A percentile compares a stretch with the other conserved stretches of the same genome.
These are phyloP conservation scores for Russula sp. DNA, from an alignment of 768 basidiomycete species.

Conservation along the genomic window DNA sequence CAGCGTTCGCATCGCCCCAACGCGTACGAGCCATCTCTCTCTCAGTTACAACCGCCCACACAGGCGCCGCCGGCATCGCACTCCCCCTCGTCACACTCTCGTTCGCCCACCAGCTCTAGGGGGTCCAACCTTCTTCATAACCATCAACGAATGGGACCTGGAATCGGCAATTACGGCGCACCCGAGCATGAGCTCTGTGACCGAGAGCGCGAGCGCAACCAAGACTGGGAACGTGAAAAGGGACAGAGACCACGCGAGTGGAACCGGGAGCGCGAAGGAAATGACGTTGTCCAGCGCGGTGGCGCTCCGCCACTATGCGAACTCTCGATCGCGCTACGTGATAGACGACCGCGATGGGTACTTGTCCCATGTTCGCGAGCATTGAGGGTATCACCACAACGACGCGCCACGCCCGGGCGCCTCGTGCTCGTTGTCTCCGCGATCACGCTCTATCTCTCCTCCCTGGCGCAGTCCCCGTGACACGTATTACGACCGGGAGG, in stretches of 20 bases:
- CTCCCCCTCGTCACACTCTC: conserved; percentile 42
- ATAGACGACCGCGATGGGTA: conserved; percentile 29
- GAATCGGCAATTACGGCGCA: conserved; percentile 46
- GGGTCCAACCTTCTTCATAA: conserved; percentile 47
- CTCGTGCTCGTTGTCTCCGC: conserved; percentile 26
- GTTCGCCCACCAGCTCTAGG: conserved; percentile 38
- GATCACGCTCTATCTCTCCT: conserved; percentile 27
- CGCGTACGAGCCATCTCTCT: conserved; percentile 8
- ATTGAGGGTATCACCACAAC: conserved; percentile 26
- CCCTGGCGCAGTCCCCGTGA: conserved; percentile 24
- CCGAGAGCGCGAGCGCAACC: conserved; percentile 40
- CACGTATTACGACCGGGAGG: conserved; percentile 20
- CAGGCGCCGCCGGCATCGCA: conserved; percentile 23
- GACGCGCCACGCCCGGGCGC: conserved; percentile 22
- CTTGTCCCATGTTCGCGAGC: conserved; percentile 21
- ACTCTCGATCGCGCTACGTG: conserved; percentile 32
- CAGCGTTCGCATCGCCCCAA: conserved; percentile 21
- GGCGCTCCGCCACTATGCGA: conserved; percentile 18
- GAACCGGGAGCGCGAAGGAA: conserved; percentile 27
- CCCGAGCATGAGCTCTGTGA: conserved; percentile 49
- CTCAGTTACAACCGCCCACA: conserved; percentile 16
- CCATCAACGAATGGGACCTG: conserved; percentile 68
- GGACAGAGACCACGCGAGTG: conserved; percentile 41
- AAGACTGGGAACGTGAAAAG: conserved; percentile 33
- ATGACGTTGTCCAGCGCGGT: conserved; percentile 15